A percentile compares a stretch with the other conserved stretches of the same genome.
Evolutionary conservation across 2,329 filamentous ascomycete genomes (phyloP).

Genomic region (Colletotrichum godetiae): DNA sequence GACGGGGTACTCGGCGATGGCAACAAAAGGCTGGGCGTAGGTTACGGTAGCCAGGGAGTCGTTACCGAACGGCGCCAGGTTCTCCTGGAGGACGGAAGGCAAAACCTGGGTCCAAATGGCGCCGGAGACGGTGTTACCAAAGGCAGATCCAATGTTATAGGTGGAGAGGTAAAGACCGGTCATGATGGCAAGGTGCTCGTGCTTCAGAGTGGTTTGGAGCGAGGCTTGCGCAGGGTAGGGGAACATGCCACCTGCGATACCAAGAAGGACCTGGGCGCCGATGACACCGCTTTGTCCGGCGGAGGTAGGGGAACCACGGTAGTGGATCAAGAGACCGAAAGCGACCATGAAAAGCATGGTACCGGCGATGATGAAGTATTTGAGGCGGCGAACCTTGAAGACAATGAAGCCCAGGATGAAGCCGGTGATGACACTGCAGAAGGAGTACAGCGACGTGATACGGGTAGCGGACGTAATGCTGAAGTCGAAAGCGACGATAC

Average conservation of each 20-base stretch:
- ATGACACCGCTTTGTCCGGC: conserved; percentile 67
- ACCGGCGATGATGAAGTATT: conserved; percentile 71
- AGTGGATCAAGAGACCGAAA: conserved; percentile 73
- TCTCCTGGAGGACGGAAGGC: conserved; percentile 53
- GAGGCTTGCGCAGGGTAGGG: conserved; percentile 60
- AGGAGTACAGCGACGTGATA: conserved; percentile 69
- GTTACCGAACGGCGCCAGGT: conserved; percentile 46
- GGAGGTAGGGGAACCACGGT: conserved; percentile 60
- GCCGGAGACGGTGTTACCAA: conserved; percentile 70
- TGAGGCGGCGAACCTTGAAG: conserved; percentile 68
- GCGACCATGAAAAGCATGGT: conserved; percentile 72
- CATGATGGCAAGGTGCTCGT: conserved; percentile 70
- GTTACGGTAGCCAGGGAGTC: conserved; percentile 48
- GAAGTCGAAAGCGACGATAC: conserved; percentile 71
- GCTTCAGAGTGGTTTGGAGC: conserved; percentile 53
- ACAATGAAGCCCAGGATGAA: conserved; percentile 67
- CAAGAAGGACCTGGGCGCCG: conserved; percentile 71
- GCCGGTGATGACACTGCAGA: conserved; percentile 67
- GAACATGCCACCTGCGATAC: conserved; percentile 73
- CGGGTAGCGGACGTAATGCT: conserved; percentile 66
- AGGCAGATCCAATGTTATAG: conserved; percentile 72
- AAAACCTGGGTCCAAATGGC: conserved; percentile 72
- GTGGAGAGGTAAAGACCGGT: conserved; percentile 71
- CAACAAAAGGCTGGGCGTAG: conserved; percentile 50
- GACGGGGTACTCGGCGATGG: conserved; percentile 49